Base-by-base conservation (phyloP, 1,139 yeast species). In the Scheffersomyces titani region DNA sequence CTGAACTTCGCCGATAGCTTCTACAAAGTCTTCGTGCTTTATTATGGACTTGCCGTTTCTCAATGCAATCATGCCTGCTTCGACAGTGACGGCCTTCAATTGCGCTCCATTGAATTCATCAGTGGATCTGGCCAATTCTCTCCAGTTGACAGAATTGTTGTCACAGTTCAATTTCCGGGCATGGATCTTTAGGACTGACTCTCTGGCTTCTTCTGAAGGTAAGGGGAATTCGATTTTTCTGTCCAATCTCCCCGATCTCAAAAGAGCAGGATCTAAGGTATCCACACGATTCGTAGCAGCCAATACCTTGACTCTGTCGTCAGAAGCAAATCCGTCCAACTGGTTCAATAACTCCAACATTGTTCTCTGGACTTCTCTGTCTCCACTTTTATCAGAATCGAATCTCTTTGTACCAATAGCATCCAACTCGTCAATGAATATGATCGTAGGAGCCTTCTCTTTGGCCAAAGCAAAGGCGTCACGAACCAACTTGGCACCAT, bases 31-130 rank as follows among this genome's bases (percentile, higher is more conserved):
- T 76, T 96, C 99, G 73, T 96, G 99, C 67, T 91, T 90, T 58
- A 96, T 93, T 63, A 89, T 84, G 44, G 90, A 85, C 74, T 94
- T 97, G 24, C 98, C 98, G 67, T 92, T 92, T 76, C 99, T 87
- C 70, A 96, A 83, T 1, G 99, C 99, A 76, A 96, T 94, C 99
- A 94, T 96, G 70, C 99, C 99, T 2, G 99, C 99, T 74, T 94
- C 99, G 21, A 94, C 99, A 7, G 98, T 92, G 36, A 94, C 99
- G 0, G 98, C 98, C 78, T 94, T 94, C 72, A 94, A 82, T 76
- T 96, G 98, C 1, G 99, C 99, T 70, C 99, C 99, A 68, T 94
- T 94, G 75, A 94, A 94, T 75, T 94, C 99, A 73, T 94, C 99
- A 0, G 99, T 94, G 16, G 97, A 90, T 70, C 99, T 85, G 5